phyloP scores from a whole-genome alignment of 768 basidiomycete species.

The Agaricus sinodeliciosus region DNA sequence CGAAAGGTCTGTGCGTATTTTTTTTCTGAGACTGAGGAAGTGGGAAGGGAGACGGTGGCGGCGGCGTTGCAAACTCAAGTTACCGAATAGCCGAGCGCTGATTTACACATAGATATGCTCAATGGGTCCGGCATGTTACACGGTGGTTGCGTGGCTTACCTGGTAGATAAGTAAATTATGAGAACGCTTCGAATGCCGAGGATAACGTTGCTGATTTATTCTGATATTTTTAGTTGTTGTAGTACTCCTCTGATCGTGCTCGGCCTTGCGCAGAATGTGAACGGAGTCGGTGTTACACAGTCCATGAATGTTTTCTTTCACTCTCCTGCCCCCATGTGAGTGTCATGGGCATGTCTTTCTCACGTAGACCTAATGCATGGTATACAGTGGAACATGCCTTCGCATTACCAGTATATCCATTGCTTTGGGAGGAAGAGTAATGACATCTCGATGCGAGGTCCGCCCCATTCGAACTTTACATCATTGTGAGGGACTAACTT shows the following conservation, averaged over 20 bases:
- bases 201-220: background rate
- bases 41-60: too few relatives aligned
- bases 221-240: constrained; percentile 40
- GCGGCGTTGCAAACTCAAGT: background rate
- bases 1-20: constrained; percentile 40
- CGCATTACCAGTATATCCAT: constrained; percentile 59
- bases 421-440: constrained; percentile 60
- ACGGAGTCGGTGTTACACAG: constrained; percentile 73
- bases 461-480: constrained; percentile 1
- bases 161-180: constrained; percentile 58
- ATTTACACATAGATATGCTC: constrained; percentile 46
- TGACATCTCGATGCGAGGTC: constrained; percentile 70
- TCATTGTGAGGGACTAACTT: constrained; percentile 3
- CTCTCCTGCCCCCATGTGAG: constrained; percentile 58
- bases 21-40: constrained; percentile 3
- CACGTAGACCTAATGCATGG: constrained; percentile 2
- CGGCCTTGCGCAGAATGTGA: constrained; percentile 50
- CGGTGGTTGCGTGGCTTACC: constrained; percentile 68
- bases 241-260: constrained; percentile 64
- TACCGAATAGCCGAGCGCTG: background rate
- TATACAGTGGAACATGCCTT: constrained; percentile 47
- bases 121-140: constrained; percentile 74
- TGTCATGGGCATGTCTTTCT: constrained; percentile 12
- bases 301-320: constrained; percentile 66
- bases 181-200: background rate